Conservation (phyloP, 192 early-diverging fungal species). For the Mortierella antarctica region DNA sequence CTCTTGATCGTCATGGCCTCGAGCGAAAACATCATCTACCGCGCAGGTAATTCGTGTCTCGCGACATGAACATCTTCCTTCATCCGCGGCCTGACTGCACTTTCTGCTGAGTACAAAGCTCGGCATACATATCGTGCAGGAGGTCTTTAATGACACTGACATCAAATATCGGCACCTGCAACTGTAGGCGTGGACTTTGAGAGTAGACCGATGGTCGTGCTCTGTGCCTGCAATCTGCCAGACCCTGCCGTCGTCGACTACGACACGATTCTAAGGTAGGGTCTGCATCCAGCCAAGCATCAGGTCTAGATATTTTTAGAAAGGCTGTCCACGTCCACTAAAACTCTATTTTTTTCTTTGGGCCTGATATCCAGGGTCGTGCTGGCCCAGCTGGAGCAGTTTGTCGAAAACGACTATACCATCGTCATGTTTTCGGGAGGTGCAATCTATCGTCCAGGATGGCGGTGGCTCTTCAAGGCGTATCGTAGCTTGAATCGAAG, state of each 20-base stretch:
- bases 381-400: slow-evolving; percentile 74
- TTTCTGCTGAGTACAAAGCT: too few relatives aligned
- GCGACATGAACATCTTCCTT: not conserved
- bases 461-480: slow-evolving; percentile 89
- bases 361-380: slow-evolving; percentile 39
- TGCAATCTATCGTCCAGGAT: slow-evolving; percentile 79
- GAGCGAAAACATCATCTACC: slow-evolving; percentile 50
- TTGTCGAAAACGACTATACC: slow-evolving; percentile 93
- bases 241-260: slow-evolving; percentile 86
- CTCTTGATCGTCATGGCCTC: slow-evolving; percentile 24
- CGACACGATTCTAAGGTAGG: slow-evolving; percentile 82
- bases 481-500: slow-evolving; percentile 84
- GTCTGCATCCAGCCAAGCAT: slow-evolving; percentile 25
- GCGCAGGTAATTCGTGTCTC: slow-evolving; percentile 34
- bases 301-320: slow-evolving; percentile 1
- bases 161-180: not conserved
- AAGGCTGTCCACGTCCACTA: not conserved
- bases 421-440: slow-evolving; percentile 88
- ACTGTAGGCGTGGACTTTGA: slow-evolving; percentile 84
- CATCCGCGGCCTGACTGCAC: not conserved
- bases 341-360: not conserved
- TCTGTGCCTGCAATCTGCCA: slow-evolving; percentile 89
- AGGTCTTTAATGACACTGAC: not conserved
- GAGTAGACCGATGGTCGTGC: slow-evolving; percentile 82
- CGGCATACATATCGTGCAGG: too few relatives aligned